These are phyloP conservation scores for Pythium rishiriense DNA, from an alignment of 352 stramenopile species.

Conservation along the genomic window DNA sequence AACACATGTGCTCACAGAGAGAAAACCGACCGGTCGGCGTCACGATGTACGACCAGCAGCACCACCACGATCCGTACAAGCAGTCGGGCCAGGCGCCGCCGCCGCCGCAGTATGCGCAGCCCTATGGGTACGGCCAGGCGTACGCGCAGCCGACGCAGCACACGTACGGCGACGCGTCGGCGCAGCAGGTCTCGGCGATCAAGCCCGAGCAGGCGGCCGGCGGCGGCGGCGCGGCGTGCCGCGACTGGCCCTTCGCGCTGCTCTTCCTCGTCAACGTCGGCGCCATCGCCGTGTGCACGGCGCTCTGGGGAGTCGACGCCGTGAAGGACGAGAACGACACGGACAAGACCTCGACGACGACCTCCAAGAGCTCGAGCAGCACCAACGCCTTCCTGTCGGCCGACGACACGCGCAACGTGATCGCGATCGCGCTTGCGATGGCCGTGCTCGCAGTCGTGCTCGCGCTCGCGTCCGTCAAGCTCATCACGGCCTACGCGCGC, in stretches of 20 bases:
- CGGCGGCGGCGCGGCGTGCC: constrained; percentile 41
- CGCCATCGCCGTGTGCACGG: constrained; percentile 67
- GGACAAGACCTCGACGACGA: constrained; percentile 27
- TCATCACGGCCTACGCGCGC: constrained; percentile 75
- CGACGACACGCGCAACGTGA: constrained; percentile 41
- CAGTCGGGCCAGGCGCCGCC: constrained; percentile 17
- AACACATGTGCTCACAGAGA: constrained; percentile 3
- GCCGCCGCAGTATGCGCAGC: constrained; percentile 15
- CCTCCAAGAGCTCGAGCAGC: background rate
- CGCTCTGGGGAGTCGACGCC: constrained; percentile 67
- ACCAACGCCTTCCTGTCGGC: constrained; percentile 40
- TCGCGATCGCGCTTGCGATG: constrained; percentile 25
- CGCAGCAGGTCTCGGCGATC: constrained; percentile 58
- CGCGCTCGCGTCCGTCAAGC: constrained; percentile 68
- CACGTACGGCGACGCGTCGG: constrained; percentile 28
- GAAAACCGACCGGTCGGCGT: constrained; percentile 1
- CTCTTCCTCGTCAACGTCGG: constrained; percentile 79
- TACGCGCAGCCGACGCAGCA: constrained; percentile 33
- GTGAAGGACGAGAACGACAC: constrained; percentile 42
- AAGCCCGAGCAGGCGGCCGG: constrained; percentile 43
- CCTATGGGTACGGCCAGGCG: constrained; percentile 22
- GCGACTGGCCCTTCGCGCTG: constrained; percentile 80
- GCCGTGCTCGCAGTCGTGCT: constrained; percentile 61
- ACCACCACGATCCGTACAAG: constrained; percentile 37
- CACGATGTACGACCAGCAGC: constrained; percentile 38